phyloP scores from a whole-genome alignment of 176 grass and related monocot species.

The Raddia guianensis region DNA sequence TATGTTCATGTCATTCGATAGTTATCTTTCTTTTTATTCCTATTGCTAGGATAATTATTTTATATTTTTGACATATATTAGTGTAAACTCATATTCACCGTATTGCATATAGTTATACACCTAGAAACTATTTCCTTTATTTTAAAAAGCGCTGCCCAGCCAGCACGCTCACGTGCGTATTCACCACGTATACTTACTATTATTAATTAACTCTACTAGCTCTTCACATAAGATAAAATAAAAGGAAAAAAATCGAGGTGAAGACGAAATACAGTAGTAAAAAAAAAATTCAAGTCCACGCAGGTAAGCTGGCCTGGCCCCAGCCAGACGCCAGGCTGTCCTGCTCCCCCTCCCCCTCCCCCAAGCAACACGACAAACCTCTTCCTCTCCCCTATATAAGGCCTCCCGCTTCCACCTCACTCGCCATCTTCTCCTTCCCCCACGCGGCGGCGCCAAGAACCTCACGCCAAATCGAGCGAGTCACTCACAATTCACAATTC shows the following conservation, averaged over 20 bases:
- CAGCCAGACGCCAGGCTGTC: conserved; percentile 42
- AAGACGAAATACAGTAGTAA: too few relatives aligned
- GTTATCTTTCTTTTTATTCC: too few relatives aligned
- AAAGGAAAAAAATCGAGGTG: too few relatives aligned
- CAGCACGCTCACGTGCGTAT: neutral
- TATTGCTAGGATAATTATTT: too few relatives aligned
- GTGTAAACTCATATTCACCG: too few relatives aligned
- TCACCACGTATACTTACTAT: neutral
- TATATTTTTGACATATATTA: too few relatives aligned
- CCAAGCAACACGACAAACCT: conserved; percentile 31
- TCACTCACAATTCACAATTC: neutral
- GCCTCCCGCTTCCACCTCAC: neutral
- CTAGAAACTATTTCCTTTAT: too few relatives aligned
- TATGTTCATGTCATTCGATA: too few relatives aligned
- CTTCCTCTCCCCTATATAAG: neutral
- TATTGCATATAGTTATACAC: too few relatives aligned
- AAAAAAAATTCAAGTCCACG: neutral
- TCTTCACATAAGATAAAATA: too few relatives aligned
- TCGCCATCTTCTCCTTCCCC: neutral
- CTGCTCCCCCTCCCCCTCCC: conserved; percentile 4
- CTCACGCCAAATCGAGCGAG: neutral
- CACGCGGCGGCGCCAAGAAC: neutral
- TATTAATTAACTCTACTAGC: too few relatives aligned
- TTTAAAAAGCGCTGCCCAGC: too few relatives aligned
- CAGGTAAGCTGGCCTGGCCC: neutral